Evolutionary conservation across 140 eudicot species (phyloP), one percentile per base, ranked within the genome.

Genomic region (Erigeron philadelphicus): DNA sequence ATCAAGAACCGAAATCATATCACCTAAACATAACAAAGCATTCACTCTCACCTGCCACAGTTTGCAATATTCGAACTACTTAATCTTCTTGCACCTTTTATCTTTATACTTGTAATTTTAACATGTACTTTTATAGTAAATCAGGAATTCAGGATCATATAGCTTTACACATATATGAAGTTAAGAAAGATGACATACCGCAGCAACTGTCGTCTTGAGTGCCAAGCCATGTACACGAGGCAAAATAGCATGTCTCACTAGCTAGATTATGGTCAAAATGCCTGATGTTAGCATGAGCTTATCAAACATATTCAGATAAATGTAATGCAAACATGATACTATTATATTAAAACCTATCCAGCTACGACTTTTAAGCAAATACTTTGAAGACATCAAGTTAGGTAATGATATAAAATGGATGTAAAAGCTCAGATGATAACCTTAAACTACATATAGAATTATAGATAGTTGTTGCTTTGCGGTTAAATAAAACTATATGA

Each of bases 181-280:
- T 46, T 58, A 75, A 73, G 59, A 74, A 18, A 68, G 47, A 75
- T 15, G 1, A 73, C 96, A 64, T 88, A 92, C 96, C 76, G 98
- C 98, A 76, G 98, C 98, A 75, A 92, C 95, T 57, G 98, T 92
- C 46, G 98, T 92, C 80, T 72, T 88, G 52, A 92, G 95, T 52
- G 98, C 98, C 92, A 92, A 78, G 54, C 93, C 90, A 84, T 92
- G 98, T 72, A 92, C 95, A 70, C 96, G 96, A 18, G 98, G 95
- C 82, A 92, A 61, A 61, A 92, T 73, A 65, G 90, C 80, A 80
- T 92, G 95, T 73, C 77, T 86, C 73, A 92, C 95, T 42, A 88
- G 75, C 98, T 92, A 90, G 80, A 84, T 16, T 75, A 46, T 16
- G 41, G 54, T 63, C 61, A 76, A 40, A 40, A 62, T 48, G n/a